Evolutionary conservation across 1,284 basidiomycete genomes (phyloP).

Genomic region (Ustilago hordei): DNA sequence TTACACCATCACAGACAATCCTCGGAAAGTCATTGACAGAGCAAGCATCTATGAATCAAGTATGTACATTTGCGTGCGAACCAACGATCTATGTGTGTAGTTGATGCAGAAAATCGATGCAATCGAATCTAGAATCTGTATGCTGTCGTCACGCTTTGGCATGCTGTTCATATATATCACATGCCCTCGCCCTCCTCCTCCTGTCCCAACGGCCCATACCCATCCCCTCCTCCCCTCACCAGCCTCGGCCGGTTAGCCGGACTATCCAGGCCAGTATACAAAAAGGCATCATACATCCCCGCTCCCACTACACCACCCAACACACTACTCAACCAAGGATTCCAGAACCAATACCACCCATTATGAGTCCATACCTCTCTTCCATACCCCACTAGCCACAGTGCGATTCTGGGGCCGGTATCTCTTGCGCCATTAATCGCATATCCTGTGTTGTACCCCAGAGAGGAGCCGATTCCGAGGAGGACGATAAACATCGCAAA

Average conservation of each 20-base stretch:
- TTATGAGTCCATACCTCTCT: constrained; percentile 71
- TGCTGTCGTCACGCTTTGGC: not conserved
- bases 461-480: constrained; percentile 74
- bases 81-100: not conserved
- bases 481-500: constrained; percentile 75
- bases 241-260: constrained; percentile 55
- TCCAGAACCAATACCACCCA: constrained; percentile 83
- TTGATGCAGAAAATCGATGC: not conserved
- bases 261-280: constrained; percentile 69
- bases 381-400: constrained; percentile 77
- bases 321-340: constrained; percentile 70
- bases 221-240: not conserved
- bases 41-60: not conserved
- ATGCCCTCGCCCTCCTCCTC: constrained; percentile 6
- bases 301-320: constrained; percentile 67
- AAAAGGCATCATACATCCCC: constrained; percentile 67
- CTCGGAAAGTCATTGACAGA: not conserved
- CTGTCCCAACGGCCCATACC: constrained; percentile 3
- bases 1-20: too few species aligned
- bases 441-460: constrained; percentile 77
- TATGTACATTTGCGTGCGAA: not conserved
- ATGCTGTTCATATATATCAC: not conserved
- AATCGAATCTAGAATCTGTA: not conserved
- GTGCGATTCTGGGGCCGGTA: constrained; percentile 76
- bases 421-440: constrained; percentile 78